Percentiles rank a stretch among this genome's conserved stretches.
Conservation (phyloP, 768 basidiomycete genomes). For the Austroboletus festivus region DNA sequence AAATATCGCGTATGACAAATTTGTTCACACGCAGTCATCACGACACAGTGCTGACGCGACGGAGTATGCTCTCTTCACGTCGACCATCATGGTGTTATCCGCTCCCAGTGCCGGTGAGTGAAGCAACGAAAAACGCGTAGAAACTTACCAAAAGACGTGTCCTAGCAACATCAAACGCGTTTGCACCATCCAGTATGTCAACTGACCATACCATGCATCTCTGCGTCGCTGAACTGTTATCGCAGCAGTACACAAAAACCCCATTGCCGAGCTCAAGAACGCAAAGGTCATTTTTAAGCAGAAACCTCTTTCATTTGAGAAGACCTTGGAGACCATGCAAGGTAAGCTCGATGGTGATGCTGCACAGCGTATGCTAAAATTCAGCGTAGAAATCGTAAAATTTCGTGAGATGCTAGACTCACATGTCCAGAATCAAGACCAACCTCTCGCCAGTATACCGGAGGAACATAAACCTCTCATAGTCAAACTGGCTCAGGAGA, state of each 20-base stretch:
- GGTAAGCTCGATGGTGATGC: conserved; percentile 40
- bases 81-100: conserved; percentile 21
- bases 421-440: conserved; percentile 43
- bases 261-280: conserved; percentile 66
- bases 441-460: conserved; percentile 58
- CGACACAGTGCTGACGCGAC: conserved; percentile 24
- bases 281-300: conserved; percentile 76
- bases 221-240: not conserved
- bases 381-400: conserved; percentile 60
- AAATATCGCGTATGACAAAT: conserved; percentile 35
- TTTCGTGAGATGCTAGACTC: conserved; percentile 72
- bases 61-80: conserved; percentile 8
- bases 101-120: conserved; percentile 17
- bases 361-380: not conserved
- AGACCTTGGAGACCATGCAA: conserved; percentile 78
- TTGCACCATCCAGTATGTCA: conserved; percentile 16
- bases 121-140: conserved; percentile 1
- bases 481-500: conserved; percentile 83
- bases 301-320: conserved; percentile 71
- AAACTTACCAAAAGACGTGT: conserved; percentile 1
- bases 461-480: conserved; percentile 70
- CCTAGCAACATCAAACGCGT: conserved; percentile 13
- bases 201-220: not conserved
- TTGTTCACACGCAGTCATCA: conserved; percentile 28
- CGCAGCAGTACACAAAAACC: conserved; percentile 38